Evolutionary conservation across 176 grass and related monocot species (phyloP).

Genomic region (Paspalum vaginatum): DNA sequence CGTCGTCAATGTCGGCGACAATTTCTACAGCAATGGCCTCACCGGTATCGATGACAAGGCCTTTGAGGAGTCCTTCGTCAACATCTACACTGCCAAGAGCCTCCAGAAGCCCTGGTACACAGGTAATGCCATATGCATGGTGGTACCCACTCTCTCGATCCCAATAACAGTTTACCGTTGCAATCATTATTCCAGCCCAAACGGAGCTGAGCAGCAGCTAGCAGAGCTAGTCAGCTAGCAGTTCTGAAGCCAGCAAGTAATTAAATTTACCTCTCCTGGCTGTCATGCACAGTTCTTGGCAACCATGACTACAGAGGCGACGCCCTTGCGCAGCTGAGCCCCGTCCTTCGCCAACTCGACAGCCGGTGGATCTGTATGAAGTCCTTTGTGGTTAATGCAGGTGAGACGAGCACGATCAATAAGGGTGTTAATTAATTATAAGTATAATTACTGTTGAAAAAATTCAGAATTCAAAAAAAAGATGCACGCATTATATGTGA

Average conservation of each 20-base stretch:
- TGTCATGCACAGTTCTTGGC: slow-evolving; percentile 64
- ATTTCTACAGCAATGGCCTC: slow-evolving; percentile 68
- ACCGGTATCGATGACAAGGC: slow-evolving; percentile 48
- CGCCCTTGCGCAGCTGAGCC: slow-evolving; percentile 55
- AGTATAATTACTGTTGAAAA: too few relatives aligned
- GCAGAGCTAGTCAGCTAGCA: too few relatives aligned
- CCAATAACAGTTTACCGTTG: too few relatives aligned
- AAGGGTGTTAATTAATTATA: too few relatives aligned
- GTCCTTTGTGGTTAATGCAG: slow-evolving; percentile 69
- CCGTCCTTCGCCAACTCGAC: slow-evolving; percentile 49
- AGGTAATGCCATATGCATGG: slow-evolving; percentile 37
- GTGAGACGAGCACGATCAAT: slow-evolving; percentile 21
- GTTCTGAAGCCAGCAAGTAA: neutral
- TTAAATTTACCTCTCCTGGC: neutral
- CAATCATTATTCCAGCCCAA: too few relatives aligned
- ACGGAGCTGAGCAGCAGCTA: neutral
- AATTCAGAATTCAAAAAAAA: too few relatives aligned
- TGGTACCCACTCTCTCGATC: too few relatives aligned
- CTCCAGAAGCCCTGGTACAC: slow-evolving; percentile 74
- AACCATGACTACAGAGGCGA: slow-evolving; percentile 83
- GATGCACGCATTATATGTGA: neutral
- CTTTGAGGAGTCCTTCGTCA: slow-evolving; percentile 70
- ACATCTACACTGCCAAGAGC: slow-evolving; percentile 71
- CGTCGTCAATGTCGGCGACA: slow-evolving; percentile 71
- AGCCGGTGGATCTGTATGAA: slow-evolving; percentile 68